Evolutionary conservation across 2,329 filamentous ascomycete genomes (phyloP), one percentile per base, ranked within the genome.

Genomic region (Septoria petroselini): DNA sequence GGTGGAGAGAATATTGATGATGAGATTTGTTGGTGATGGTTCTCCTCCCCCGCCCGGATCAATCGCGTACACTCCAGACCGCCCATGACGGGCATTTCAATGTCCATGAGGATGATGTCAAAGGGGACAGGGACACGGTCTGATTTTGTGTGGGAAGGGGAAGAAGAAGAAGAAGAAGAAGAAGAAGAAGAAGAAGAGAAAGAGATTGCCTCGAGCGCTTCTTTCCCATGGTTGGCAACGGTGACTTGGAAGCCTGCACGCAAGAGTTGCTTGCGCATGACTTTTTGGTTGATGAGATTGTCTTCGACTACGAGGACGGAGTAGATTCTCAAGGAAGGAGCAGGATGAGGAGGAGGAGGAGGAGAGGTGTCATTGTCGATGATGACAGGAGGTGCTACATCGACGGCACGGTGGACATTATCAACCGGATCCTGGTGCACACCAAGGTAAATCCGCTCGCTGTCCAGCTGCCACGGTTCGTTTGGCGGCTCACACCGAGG

Each of bases 361-460:
- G n/a, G n/a, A n/a, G n/a, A n/a, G n/a, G n/a, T n/a, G n/a, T n/a
- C 60, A 38, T 62, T 54, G 14, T 56, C 53, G 2, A 56, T 57
- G 2, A 57, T 47, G 9, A 50, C 50, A 35, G 33, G 23, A 9
- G 11, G n/a, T n/a, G n/a, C n/a, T n/a, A n/a, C n/a, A n/a, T n/a
- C n/a, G n/a, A n/a, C n/a, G n/a, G n/a, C n/a, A n/a, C n/a, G n/a
- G n/a, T n/a, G 12, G 14, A 41, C 39, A 14, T 29, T 23, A 3
- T 41, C 23, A 7, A 41, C 21, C 12, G 39, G 30, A 7, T 87
- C 79, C 59, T 86, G 84, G 45, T 73, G 70, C 17, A 76, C 71
- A 39, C 85, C 77, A n/a, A 73, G 77, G 9, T 80, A 79, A 40
- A 78, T 73, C 39, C 69, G 70, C 14, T 25, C 54, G 48, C 25